phyloP scores from a whole-genome alignment of 1,284 basidiomycete species.

The Sanghuangporus weigelae region DNA sequence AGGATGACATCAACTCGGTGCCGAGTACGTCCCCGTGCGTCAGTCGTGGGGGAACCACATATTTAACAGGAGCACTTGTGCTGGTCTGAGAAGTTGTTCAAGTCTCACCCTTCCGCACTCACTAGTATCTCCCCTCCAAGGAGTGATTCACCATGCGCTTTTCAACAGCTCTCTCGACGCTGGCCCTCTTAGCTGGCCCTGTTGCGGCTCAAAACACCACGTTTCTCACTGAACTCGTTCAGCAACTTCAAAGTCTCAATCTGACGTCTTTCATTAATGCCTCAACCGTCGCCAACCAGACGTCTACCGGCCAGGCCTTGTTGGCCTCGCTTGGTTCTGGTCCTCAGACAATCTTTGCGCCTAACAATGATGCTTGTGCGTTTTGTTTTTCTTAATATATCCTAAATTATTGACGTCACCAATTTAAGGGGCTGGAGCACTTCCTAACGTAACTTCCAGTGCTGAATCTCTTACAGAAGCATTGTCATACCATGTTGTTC shows the following conservation, averaged over 20 bases:
- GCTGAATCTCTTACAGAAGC: slow-evolving; percentile 37
- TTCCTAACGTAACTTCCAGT: slow-evolving; percentile 33
- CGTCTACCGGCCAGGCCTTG: slow-evolving; percentile 38
- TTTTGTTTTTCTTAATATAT: neutral
- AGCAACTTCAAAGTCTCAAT: slow-evolving; percentile 30
- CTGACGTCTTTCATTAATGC: slow-evolving; percentile 35
- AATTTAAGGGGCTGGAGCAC: slow-evolving; percentile 29
- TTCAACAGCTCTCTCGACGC: slow-evolving; percentile 19
- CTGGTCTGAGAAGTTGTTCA: neutral
- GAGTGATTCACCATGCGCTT: neutral
- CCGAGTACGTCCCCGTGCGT: neutral
- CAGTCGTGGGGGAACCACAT: neutral
- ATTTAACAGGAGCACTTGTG: neutral
- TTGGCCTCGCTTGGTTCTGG: slow-evolving; percentile 34
- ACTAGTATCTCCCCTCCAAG: neutral
- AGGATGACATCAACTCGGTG: neutral
- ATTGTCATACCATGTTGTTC: slow-evolving; percentile 59
- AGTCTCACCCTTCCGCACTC: neutral
- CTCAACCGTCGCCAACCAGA: slow-evolving; percentile 35
- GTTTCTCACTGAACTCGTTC: slow-evolving; percentile 30
- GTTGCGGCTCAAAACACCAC: slow-evolving; percentile 27
- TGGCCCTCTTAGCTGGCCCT: slow-evolving; percentile 21
- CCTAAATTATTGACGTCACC: neutral
- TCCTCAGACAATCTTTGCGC: slow-evolving; percentile 43
- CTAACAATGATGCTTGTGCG: slow-evolving; percentile 44